Conservation (phyloP, 2,329 filamentous ascomycete genomes). For the Ploettnerulaceae sp. region DNA sequence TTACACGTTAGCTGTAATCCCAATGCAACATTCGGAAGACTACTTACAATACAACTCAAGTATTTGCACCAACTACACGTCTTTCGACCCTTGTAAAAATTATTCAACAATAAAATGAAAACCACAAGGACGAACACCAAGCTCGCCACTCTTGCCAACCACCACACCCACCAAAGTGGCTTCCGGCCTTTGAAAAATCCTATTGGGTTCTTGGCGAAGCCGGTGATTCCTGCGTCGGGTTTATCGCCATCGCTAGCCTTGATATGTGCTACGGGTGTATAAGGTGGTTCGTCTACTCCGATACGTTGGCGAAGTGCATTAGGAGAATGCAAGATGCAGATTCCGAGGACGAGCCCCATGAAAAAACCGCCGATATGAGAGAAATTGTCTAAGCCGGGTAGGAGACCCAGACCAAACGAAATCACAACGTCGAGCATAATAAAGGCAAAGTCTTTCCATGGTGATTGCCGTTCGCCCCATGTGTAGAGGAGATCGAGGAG, state of each 20-base stretch:
- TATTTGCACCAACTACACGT: conserved; percentile 93
- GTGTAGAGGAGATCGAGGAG: conserved; percentile 90
- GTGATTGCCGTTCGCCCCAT: conserved; percentile 74
- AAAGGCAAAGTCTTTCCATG: conserved; percentile 80
- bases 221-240: conserved; percentile 27
- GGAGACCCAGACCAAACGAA: conserved; percentile 84
- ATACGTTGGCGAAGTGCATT: conserved; percentile 71
- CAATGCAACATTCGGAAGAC: not conserved
- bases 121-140: conserved; percentile 76
- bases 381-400: conserved; percentile 95
- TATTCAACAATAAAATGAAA: conserved; percentile 81
- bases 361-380: conserved; percentile 94
- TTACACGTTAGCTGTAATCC: conserved; percentile 33
- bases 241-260: conserved; percentile 33
- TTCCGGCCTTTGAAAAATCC: conserved; percentile 91
- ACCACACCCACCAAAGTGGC: conserved; percentile 96
- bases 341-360: conserved; percentile 81
- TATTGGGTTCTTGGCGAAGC: conserved; percentile 56
- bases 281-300: conserved; percentile 63
- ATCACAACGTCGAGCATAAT: conserved; percentile 81
- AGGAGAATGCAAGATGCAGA: conserved; percentile 85
- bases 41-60: conserved; percentile 82
- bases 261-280: conserved; percentile 59
- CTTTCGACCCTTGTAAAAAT: conserved; percentile 79
- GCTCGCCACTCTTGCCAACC: conserved; percentile 75